Conservation (phyloP, 352 stramenopile species). For the Globisporangium spiculum region DNA sequence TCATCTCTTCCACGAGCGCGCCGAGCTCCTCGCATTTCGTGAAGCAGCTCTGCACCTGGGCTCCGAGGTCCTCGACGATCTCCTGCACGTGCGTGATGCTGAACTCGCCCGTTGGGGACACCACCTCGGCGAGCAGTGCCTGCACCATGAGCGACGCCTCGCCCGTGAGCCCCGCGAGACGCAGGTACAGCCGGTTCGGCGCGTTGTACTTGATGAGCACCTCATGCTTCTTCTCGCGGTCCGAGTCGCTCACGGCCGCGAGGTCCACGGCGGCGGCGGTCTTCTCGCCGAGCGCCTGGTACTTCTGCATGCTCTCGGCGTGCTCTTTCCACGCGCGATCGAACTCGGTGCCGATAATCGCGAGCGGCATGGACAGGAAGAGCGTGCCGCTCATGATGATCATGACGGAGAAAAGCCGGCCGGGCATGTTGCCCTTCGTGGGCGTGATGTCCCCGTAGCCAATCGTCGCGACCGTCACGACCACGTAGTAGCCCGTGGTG, state of each 20-base stretch:
- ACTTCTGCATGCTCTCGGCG: conserved; percentile 61
- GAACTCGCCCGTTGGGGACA: conserved; percentile 23
- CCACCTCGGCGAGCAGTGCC: conserved; percentile 42
- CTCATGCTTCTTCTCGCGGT: conserved; percentile 58
- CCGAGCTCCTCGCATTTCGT: conserved; percentile 57
- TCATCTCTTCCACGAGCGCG: conserved; percentile 64
- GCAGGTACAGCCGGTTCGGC: conserved; percentile 64
- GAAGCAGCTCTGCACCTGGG: conserved; percentile 43
- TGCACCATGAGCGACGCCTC: conserved; percentile 70
- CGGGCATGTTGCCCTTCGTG: conserved; percentile 67
- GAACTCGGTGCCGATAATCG: conserved; percentile 85
- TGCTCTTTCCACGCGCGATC: conserved; percentile 78
- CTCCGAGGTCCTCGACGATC: conserved; percentile 51
- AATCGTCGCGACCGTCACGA: conserved; percentile 73
- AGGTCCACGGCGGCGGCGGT: conserved; percentile 4
- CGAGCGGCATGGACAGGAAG: conserved; percentile 83
- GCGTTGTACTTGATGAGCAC: conserved; percentile 80
- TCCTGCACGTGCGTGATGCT: conserved; percentile 44
- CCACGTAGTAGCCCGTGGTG: conserved; percentile 73
- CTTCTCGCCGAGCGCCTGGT: conserved; percentile 36
- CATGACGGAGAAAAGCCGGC: conserved; percentile 64
- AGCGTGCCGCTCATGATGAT: conserved; percentile 84
- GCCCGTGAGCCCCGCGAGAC: conserved; percentile 54
- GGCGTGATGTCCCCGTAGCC: conserved; percentile 79
- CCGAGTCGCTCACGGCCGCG: conserved; percentile 26